Base-by-base conservation (phyloP, 2,329 filamentous ascomycete genomes). In the Xylaria sp. region DNA sequence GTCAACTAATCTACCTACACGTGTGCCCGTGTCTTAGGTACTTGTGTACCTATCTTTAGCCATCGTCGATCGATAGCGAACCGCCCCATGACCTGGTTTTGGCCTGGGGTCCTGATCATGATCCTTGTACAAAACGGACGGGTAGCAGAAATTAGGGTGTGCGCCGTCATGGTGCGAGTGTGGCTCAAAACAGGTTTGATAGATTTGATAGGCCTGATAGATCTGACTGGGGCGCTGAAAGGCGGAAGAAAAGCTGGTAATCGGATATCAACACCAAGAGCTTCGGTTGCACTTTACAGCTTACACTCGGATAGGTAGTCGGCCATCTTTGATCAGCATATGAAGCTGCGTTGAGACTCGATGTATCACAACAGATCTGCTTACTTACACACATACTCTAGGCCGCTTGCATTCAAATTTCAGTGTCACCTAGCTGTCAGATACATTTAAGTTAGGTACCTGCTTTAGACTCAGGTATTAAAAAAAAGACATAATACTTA, bases 51-150 rank as follows among this genome's bases (percentile, higher is more conserved):
- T 38, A 60, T 46, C 11, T 57, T 51, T 56, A 26, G 36, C n/a
- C 49, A 59, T 44, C 40, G 23, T 54, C 59, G 62, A 67, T 67
- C 59, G 59, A 63, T 44, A 53, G 44, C 38, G 38, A 67, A 40
- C 53, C 20, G 54, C 38, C 48, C 48, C 26, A 59, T 44, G 57
- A 59, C 54, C 54, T 58, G 54, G 53, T 40, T 23, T 10, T 26
- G 40, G 13, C 63, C 57, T 56, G 23, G 57, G 42, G 46, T 53
- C 33, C 48, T 38, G 60, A 63, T 28, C 48, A 42, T 59, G 38
- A 63, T 63, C 65, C 59, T 38, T 59, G 65, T 53, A 31, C 20
- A 53, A 46, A 53, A 40, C 36, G 28, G 46, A 61, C 31, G 58
- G 58, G 58, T 23, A 23, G 58, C 44, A 60, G 46, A 53, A 62